Evolutionary conservation across 768 basidiomycete species (phyloP).

Genomic region (Kwoniella newhampshirensis): DNA sequence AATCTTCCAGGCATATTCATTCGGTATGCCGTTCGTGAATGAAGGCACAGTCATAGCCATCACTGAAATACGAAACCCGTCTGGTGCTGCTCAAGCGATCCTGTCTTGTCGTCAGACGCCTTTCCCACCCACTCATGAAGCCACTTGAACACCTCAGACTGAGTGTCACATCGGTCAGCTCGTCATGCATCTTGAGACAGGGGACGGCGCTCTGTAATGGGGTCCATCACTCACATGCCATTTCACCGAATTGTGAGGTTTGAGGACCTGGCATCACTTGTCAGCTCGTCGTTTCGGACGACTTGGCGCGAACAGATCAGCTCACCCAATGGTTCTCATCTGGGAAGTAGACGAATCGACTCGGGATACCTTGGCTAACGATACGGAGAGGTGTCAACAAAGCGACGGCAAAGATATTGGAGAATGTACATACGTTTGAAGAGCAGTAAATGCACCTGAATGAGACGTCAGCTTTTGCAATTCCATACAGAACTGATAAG

Average conservation of each 20-base stretch:
- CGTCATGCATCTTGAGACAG: background rate
- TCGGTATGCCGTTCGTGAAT: too few species aligned
- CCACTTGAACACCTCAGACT: constrained; percentile 86
- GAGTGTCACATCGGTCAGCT: constrained; percentile 5
- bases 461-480: background rate
- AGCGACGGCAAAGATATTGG: constrained; percentile 60
- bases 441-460: constrained; percentile 70
- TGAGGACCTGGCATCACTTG: constrained; percentile 55
- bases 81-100: too few species aligned
- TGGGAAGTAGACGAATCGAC: constrained; percentile 42
- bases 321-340: constrained; percentile 59
- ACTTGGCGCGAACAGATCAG: constrained; percentile 52
- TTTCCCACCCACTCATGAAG: constrained; percentile 60
- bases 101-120: constrained; percentile 13
- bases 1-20: too few species aligned
- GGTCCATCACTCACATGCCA: constrained; percentile 68
- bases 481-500: background rate
- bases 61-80: too few species aligned
- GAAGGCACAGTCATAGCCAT: too few species aligned
- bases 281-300: constrained; percentile 56
- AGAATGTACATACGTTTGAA: constrained; percentile 56
- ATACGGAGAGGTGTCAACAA: too few species aligned
- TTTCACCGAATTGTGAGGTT: constrained; percentile 55
- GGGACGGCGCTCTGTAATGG: too few species aligned
- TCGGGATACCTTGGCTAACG: constrained; percentile 53